Evolutionary conservation across 2,329 filamentous ascomycete species (phyloP).

Genomic region (Fusarium continuum): DNA sequence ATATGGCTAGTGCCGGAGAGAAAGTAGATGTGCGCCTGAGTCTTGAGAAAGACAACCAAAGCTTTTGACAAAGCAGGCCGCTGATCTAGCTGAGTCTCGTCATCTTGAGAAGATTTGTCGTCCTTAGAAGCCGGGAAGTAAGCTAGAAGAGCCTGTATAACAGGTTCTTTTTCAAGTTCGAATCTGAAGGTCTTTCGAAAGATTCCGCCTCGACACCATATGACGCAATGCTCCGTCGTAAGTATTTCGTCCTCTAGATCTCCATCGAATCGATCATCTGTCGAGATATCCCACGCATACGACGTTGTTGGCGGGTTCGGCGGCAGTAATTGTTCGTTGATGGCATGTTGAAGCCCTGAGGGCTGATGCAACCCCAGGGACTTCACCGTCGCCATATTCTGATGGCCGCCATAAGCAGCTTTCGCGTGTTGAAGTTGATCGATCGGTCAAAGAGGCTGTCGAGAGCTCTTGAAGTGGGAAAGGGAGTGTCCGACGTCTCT

Average conservation of each 20-base stretch:
- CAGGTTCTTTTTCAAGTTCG: conserved; percentile 83
- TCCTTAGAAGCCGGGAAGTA: conserved; percentile 73
- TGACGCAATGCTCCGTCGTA: conserved; percentile 76
- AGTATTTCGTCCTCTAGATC: conserved; percentile 80
- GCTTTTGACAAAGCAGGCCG: conserved; percentile 65
- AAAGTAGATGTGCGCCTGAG: conserved; percentile 93
- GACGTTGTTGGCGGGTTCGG: conserved; percentile 69
- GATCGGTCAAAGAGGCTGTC: background rate
- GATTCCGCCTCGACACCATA: conserved; percentile 89
- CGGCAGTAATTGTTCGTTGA: conserved; percentile 80
- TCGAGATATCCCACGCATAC: conserved; percentile 79
- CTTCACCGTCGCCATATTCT: conserved; percentile 84
- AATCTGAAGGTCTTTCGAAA: conserved; percentile 89
- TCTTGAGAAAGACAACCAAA: conserved; percentile 89
- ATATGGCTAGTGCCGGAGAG: conserved; percentile 88
- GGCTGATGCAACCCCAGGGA: conserved; percentile 93
- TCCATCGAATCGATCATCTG: conserved; percentile 51
- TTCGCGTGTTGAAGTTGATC: background rate
- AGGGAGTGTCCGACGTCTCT: background rate
- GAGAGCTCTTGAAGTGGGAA: background rate
- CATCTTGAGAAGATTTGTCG: conserved; percentile 26
- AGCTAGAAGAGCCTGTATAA: conserved; percentile 87
- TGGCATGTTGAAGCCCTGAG: conserved; percentile 81
- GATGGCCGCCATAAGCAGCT: conserved; percentile 47
- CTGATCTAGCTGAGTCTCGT: conserved; percentile 19